These are phyloP conservation scores for Thalassiosira oceanica DNA, from an alignment of 352 stramenopile genomes.

Conservation along the genomic window DNA sequence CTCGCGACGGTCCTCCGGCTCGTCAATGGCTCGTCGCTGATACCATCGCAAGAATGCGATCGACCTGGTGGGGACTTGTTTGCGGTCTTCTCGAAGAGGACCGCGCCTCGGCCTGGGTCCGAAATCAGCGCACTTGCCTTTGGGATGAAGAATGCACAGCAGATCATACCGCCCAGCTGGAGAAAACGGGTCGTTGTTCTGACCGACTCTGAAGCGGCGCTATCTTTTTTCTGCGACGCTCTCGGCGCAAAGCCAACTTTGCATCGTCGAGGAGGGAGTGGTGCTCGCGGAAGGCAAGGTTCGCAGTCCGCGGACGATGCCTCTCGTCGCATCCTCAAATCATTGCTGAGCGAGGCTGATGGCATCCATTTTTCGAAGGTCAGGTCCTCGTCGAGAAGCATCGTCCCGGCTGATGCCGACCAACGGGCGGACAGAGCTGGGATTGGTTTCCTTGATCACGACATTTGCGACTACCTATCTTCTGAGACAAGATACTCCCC, in stretches of 20 bases:
- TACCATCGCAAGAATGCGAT: not conserved
- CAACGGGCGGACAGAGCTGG: too few species aligned
- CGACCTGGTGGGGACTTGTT: conserved; percentile 7
- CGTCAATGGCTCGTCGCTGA: conserved; percentile 1
- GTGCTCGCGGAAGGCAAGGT: not conserved
- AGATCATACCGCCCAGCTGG: not conserved
- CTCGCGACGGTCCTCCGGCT: conserved; percentile 27
- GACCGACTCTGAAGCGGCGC: conserved; percentile 38
- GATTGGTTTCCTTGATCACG: conserved; percentile 43
- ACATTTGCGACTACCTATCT: conserved; percentile 36
- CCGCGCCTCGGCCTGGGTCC: conserved; percentile 12
- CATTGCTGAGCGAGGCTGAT: conserved; percentile 11
- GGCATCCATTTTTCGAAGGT: conserved; percentile 43
- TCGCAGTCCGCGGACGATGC: not conserved
- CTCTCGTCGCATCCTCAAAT: not conserved
- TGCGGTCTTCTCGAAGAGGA: conserved; percentile 3
- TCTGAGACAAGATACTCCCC: conserved; percentile 22
- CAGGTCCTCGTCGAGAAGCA: conserved; percentile 32
- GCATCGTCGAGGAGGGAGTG: too few species aligned
- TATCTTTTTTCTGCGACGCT: conserved; percentile 25
- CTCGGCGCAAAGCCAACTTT: not conserved
- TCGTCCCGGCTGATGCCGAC: conserved; percentile 19
- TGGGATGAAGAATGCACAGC: conserved; percentile 23
- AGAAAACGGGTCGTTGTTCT: conserved; percentile 27
- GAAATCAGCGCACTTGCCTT: conserved; percentile 37